A percentile compares a stretch with the other conserved stretches of the same genome.
Evolutionary conservation across 176 grass and related monocot species (phyloP).

Genomic region (Triticum urartu): DNA sequence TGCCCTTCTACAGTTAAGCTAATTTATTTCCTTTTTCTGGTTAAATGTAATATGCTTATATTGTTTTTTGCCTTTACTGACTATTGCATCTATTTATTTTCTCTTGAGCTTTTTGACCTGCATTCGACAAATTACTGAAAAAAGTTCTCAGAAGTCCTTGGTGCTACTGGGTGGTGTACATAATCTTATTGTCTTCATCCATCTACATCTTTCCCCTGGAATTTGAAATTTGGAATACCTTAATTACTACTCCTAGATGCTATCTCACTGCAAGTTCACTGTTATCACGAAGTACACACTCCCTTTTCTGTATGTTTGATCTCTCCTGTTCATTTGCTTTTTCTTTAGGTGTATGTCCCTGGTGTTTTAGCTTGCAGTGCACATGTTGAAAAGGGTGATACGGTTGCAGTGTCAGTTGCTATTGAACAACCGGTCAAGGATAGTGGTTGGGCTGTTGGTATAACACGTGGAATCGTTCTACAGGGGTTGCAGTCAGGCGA

Average conservation of each 20-base stretch:
- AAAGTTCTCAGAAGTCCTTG: not conserved
- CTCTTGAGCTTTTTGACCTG: slow-evolving; percentile 3
- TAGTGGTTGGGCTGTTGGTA: slow-evolving; percentile 74
- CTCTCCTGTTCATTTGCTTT: slow-evolving; percentile 1
- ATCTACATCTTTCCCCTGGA: not conserved
- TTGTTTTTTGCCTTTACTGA: not conserved
- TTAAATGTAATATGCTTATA: slow-evolving; percentile 2
- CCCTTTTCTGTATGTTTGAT: slow-evolving; percentile 4
- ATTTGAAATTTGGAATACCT: not conserved
- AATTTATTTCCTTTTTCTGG: slow-evolving; percentile 10
- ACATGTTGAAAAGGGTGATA: slow-evolving; percentile 93
- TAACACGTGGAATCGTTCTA: slow-evolving; percentile 85
- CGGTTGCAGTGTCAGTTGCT: slow-evolving; percentile 83
- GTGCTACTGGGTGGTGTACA: not conserved
- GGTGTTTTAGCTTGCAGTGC: slow-evolving; percentile 94
- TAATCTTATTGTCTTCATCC: not conserved
- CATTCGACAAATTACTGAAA: not conserved
- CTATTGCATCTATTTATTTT: not conserved
- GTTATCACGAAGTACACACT: not conserved
- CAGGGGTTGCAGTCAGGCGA: slow-evolving; percentile 73
- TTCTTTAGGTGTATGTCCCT: slow-evolving; percentile 81
- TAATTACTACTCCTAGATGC: not conserved
- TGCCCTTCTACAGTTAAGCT: not conserved
- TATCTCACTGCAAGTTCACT: slow-evolving; percentile 13
- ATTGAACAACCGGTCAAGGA: slow-evolving; percentile 60